These are phyloP conservation scores for Phytophthora sansomeana DNA, from an alignment of 352 stramenopile species.

Conservation along the genomic window DNA sequence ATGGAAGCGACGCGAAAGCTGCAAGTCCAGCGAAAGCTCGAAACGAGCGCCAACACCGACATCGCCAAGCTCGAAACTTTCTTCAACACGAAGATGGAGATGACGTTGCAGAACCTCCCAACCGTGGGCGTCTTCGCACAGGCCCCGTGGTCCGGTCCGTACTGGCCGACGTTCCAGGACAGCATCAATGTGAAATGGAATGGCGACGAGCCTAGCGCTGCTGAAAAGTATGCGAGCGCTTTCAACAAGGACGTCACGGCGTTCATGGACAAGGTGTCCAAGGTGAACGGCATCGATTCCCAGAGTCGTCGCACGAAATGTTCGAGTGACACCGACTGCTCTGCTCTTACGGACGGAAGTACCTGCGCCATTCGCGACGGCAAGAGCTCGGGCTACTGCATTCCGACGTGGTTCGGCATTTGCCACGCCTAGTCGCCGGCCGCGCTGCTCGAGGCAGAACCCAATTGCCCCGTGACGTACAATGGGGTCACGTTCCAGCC, in stretches of 20 bases:
- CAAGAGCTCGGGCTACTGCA: conserved; percentile 50
- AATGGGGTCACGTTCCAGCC: conserved; percentile 61
- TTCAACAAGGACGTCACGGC: conserved; percentile 46
- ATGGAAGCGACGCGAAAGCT: neutral
- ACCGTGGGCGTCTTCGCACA: neutral
- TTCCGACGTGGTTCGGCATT: conserved; percentile 56
- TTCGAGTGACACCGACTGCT: conserved; percentile 36
- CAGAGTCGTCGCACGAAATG: conserved; percentile 30
- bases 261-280: conserved; percentile 51
- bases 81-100: conserved; percentile 18
- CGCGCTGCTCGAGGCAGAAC: conserved; percentile 51
- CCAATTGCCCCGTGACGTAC: conserved; percentile 47
- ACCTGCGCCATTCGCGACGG: conserved; percentile 40
- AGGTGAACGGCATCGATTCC: conserved; percentile 42
- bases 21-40: neutral
- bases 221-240: conserved; percentile 60
- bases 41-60: neutral
- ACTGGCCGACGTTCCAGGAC: conserved; percentile 59
- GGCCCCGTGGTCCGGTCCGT: conserved; percentile 24
- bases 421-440: conserved; percentile 59
- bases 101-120: conserved; percentile 27
- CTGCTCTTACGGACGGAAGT: conserved; percentile 20
- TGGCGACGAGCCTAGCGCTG: conserved; percentile 29
- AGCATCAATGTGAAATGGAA: conserved; percentile 62
- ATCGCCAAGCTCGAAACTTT: conserved; percentile 17